Evolutionary conservation across 2,329 filamentous ascomycete species (phyloP).

Genomic region (Sphaceloma murrayae): DNA sequence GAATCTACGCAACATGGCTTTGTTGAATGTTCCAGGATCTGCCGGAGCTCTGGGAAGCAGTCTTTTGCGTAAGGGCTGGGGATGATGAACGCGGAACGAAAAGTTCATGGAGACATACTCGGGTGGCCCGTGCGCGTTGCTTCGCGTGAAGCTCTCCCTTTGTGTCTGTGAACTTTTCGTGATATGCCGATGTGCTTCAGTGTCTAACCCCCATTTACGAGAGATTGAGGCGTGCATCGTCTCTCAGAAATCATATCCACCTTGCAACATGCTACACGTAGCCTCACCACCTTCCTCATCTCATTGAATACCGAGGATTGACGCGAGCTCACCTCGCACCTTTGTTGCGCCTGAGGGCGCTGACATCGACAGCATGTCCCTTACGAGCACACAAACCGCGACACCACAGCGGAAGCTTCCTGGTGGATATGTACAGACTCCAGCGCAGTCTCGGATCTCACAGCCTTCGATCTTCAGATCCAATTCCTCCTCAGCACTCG

Average conservation of each 20-base stretch:
- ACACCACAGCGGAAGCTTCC: conserved; percentile 14
- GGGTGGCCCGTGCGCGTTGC: neutral
- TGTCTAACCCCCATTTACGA: too few relatives aligned
- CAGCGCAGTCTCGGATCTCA: conserved; percentile 2
- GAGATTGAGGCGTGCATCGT: too few relatives aligned
- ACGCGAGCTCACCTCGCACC: neutral
- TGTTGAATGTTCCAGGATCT: too few relatives aligned
- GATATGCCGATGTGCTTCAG: too few relatives aligned
- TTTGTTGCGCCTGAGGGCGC: neutral
- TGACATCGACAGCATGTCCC: conserved; percentile 10
- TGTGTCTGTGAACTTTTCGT: conserved; percentile 3
- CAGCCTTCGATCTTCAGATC: conserved; percentile 17
- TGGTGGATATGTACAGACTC: conserved; percentile 12
- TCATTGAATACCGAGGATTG: neutral
- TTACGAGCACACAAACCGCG: conserved; percentile 13
- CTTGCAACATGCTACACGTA: too few relatives aligned
- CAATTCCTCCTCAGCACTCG: conserved; percentile 11
- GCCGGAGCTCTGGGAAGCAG: too few relatives aligned
- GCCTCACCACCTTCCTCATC: neutral
- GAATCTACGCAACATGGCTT: too few relatives aligned
- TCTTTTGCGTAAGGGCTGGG: too few relatives aligned
- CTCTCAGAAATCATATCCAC: too few relatives aligned
- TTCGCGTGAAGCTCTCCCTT: conserved; percentile 11
- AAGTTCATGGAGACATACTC: neutral
- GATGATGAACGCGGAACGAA: neutral